Evolutionary conservation across 768 basidiomycete species (phyloP).

Genomic region (Hypholoma fasciculare): DNA sequence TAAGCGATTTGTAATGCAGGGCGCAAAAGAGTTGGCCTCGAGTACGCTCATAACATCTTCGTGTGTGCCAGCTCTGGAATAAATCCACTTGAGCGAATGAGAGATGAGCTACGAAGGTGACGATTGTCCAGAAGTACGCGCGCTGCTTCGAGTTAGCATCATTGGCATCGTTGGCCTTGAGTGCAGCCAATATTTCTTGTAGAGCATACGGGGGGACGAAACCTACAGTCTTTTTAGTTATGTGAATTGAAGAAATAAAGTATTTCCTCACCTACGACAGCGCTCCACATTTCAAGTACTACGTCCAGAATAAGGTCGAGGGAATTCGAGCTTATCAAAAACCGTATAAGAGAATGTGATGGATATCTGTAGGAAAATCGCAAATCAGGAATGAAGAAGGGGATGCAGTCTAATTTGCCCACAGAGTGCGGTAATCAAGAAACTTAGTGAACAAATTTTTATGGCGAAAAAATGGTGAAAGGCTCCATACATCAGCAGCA

Average conservation of each 20-base stretch:
- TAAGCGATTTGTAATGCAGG: conserved; percentile 69
- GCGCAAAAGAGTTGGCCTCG: conserved; percentile 71
- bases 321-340: conserved; percentile 66
- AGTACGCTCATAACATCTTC: conserved; percentile 71
- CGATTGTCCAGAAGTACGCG: conserved; percentile 60
- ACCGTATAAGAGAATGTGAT: conserved; percentile 56
- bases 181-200: conserved; percentile 55
- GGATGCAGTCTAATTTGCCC: conserved; percentile 5
- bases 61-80: conserved; percentile 64
- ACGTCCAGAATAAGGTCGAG: conserved; percentile 66
- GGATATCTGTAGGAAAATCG: conserved; percentile 42
- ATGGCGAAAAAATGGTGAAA: conserved; percentile 70
- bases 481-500: conserved; percentile 56
- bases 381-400: background rate
- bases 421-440: conserved; percentile 50
- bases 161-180: conserved; percentile 42
- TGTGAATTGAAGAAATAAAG: background rate
- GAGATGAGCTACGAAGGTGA: conserved; percentile 61
- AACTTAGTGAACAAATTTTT: conserved; percentile 68
- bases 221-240: conserved; percentile 33
- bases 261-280: conserved; percentile 42
- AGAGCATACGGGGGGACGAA: conserved; percentile 69
- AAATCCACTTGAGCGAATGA: conserved; percentile 70
- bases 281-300: conserved; percentile 58
- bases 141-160: conserved; percentile 38